Evolutionary conservation across 257 asterid species (phyloP).

Genomic region (Fraxinus americana): DNA sequence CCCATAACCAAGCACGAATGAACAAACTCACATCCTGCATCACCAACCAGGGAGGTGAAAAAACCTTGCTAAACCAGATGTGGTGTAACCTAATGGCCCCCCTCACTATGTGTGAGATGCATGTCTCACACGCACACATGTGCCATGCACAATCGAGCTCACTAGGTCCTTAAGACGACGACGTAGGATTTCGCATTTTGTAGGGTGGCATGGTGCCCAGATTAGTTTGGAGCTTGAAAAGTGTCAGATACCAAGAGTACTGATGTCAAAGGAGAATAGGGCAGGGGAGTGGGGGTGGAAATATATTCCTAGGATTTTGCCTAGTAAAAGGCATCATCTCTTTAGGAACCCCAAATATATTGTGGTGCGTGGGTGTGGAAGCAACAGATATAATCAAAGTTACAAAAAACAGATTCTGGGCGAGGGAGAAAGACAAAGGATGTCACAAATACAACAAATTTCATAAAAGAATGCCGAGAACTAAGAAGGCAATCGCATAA

Average conservation of each 20-base stretch:
- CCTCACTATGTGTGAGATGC: neutral
- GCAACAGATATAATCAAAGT: neutral
- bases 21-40: too few species aligned
- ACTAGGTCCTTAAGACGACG: neutral
- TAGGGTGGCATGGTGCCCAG: neutral
- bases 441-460: conserved; percentile 7
- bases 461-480: conserved; percentile 6
- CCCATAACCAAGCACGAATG: neutral
- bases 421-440: conserved; percentile 12
- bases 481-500: neutral
- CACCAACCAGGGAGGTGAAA: neutral
- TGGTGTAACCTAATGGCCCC: neutral
- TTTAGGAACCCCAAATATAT: neutral
- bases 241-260: neutral
- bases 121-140: neutral
- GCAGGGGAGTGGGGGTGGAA: neutral
- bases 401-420: neutral
- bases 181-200: neutral
- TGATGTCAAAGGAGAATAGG: neutral
- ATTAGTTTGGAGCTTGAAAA: neutral
- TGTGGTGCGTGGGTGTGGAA: neutral
- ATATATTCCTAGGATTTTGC: neutral
- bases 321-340: neutral
- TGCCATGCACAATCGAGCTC: neutral
- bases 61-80: neutral